A percentile compares a stretch with the other conserved stretches of the same genome.
Conservation (phyloP, 345 rosid species). For the Heritiera fomes region DNA sequence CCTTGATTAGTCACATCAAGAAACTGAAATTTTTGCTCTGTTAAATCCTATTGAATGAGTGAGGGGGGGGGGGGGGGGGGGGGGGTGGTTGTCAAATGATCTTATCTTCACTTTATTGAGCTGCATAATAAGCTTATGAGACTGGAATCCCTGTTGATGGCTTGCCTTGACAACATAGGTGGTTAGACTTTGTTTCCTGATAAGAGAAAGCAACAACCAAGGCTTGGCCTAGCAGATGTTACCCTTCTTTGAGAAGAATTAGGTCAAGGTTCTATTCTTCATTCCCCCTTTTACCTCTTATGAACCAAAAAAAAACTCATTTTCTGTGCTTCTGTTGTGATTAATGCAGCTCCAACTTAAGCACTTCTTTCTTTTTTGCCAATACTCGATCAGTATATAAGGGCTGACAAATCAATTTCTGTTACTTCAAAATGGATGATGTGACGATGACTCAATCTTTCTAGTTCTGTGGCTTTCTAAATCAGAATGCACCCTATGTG, state of each 20-base stretch:
- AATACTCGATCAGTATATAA: too few relatives aligned
- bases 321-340: neutral
- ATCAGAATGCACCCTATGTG: too few relatives aligned
- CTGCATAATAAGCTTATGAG: neutral
- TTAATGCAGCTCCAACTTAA: neutral
- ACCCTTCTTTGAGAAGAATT: too few relatives aligned
- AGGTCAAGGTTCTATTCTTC: too few relatives aligned
- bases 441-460: too few relatives aligned
- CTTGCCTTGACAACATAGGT: neutral
- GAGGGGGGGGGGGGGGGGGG: neutral
- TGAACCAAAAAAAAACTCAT: neutral
- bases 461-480: too few relatives aligned
- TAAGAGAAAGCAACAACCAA: neutral
- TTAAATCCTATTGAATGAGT: neutral
- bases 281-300: too few relatives aligned
- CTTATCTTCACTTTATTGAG: neutral
- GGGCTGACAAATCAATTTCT: neutral
- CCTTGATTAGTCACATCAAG: neutral
- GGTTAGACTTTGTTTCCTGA: neutral
- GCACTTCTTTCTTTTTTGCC: too few relatives aligned
- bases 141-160: neutral
- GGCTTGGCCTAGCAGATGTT: too few relatives aligned
- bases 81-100: neutral
- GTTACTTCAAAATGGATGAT: too few relatives aligned
- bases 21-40: neutral